Evolutionary conservation across 345 rosid species (phyloP), one percentile per base, ranked within the genome.

Genomic region (Chamaenerion angustifolium): DNA sequence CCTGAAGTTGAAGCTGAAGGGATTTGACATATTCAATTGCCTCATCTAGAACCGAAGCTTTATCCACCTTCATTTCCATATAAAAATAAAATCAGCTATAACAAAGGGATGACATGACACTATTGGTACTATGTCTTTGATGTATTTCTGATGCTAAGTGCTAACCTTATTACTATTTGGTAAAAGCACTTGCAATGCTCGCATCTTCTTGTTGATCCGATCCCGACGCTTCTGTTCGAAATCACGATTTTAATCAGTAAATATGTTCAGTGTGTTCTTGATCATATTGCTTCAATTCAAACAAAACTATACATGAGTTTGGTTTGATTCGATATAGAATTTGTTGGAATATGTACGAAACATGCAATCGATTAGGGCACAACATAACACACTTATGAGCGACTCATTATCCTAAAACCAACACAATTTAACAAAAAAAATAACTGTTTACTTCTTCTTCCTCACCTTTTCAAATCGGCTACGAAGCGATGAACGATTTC

Each of bases 1-100:
- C 97, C 95, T 76, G 81, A 13, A 81, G 57, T 70, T 81, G 95
- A 63, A 73, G 73, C 64, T 83, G 86, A 59, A 89, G 95, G 13
- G 63, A 49, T 63, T 74, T 77, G 60, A 81, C 48, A 64, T 81
- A 77, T 45, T 76, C 80, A 40, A 89, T 85, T 16, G 90, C 69
- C 41, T 71, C 76, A 19, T 83, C 97, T 10, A 89, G 86, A 54
- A 77, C 56, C 2, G 88, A 71, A 56, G 70, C 82, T 72, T 64
- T 73, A 62, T 85, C 88, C 73, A 57, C 65, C 86, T 81, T 42
- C 12, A 8, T 31, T 43, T 16, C 46, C 59, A 14, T 42, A 21
- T 21, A 21, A 63, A 15, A 14, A 4, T 15, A 40, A 2, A 43
- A 46, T 16, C 16, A 9, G 45, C 45, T 59, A 64, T 52, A 42